phyloP scores from a whole-genome alignment of 2,329 filamentous ascomycete genomes.

The Penicillium janthinellum region DNA sequence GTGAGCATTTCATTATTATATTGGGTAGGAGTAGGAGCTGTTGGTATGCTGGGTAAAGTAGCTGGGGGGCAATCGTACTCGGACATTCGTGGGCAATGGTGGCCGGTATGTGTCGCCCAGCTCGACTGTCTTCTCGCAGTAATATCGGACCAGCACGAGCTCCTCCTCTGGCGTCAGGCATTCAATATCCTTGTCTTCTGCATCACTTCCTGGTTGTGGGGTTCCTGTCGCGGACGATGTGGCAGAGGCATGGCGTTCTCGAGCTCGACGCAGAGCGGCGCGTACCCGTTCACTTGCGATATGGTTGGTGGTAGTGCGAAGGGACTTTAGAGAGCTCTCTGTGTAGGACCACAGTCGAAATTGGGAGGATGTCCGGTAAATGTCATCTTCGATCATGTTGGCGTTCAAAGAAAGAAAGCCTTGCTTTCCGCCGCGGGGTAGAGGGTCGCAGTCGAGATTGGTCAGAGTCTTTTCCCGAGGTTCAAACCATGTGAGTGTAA shows the following conservation, averaged over 20 bases:
- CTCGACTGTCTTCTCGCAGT: constrained; percentile 63
- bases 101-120: constrained; percentile 61
- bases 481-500: background rate
- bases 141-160: constrained; percentile 76
- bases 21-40: constrained; percentile 4
- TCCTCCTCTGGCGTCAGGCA: constrained; percentile 85
- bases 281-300: constrained; percentile 71
- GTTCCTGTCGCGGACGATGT: constrained; percentile 36
- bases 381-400: constrained; percentile 81
- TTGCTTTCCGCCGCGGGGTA: constrained; percentile 1
- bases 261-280: constrained; percentile 56
- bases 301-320: constrained; percentile 77
- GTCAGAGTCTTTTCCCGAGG: too few relatives aligned
- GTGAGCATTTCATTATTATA: constrained; percentile 1
- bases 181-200: constrained; percentile 59
- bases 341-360: constrained; percentile 93
- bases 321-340: constrained; percentile 66
- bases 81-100: constrained; percentile 60
- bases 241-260: constrained; percentile 37
- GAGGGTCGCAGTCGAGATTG: background rate
- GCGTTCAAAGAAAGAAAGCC: constrained; percentile 2
- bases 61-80: constrained; percentile 46
- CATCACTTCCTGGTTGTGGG: constrained; percentile 33
- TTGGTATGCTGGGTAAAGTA: constrained; percentile 20
- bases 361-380: constrained; percentile 88